Conservation (phyloP, 1,284 basidiomycete species). For the Fomitopsis pinicola region DNA sequence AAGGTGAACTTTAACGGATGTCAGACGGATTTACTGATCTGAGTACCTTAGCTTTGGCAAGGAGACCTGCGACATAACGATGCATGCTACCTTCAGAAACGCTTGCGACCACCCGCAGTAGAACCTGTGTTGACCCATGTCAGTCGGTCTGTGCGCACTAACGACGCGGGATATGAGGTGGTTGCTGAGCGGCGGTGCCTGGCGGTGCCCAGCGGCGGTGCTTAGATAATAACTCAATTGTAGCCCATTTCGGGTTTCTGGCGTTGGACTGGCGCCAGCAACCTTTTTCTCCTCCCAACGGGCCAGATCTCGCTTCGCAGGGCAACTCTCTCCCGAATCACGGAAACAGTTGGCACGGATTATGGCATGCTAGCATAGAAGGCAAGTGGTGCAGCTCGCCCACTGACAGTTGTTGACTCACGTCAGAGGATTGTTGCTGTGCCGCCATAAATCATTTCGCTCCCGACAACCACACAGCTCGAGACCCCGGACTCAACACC, state of each 20-base stretch:
- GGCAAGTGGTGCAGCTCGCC: background rate
- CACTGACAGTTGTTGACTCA: background rate
- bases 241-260: background rate
- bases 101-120: background rate
- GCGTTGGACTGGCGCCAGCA: background rate
- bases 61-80: background rate
- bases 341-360: background rate
- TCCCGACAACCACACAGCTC: background rate
- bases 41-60: background rate
- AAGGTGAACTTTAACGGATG: background rate
- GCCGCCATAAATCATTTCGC: background rate
- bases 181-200: background rate
- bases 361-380: slow-evolving; percentile 1
- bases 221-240: background rate
- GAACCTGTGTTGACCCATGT: background rate
- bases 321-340: background rate
- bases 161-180: background rate
- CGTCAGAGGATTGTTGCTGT: slow-evolving; percentile 1
- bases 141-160: background rate
- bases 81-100: background rate
- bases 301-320: background rate
- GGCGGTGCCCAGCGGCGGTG: background rate
- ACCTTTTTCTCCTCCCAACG: background rate
- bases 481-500: background rate
- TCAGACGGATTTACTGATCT: background rate